Conservation (phyloP, 1,284 basidiomycete species). For the Peniophora sp. region DNA sequence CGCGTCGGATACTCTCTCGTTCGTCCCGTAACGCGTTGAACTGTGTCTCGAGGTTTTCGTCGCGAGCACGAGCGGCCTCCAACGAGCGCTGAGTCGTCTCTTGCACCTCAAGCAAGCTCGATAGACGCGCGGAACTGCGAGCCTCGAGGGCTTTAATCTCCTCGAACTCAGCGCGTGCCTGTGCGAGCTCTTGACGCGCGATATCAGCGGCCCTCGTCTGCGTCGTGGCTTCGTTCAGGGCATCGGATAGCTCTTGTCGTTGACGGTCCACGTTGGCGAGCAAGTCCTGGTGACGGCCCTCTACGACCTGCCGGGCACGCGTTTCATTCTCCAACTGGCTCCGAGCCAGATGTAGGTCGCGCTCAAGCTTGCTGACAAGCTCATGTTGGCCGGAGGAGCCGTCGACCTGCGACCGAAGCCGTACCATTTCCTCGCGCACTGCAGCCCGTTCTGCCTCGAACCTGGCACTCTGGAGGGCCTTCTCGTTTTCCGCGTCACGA, state of each 20-base stretch:
- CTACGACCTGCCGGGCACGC: conserved; percentile 50
- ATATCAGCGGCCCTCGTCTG: conserved; percentile 55
- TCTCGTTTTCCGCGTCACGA: conserved; percentile 43
- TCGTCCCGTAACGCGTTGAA: conserved; percentile 60
- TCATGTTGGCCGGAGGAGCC: conserved; percentile 37
- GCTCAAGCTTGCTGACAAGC: conserved; percentile 44
- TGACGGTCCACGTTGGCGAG: conserved; percentile 50
- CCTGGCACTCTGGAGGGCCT: conserved; percentile 40
- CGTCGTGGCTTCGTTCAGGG: conserved; percentile 61
- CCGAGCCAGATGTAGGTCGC: conserved; percentile 56
- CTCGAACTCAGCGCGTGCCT: conserved; percentile 56
- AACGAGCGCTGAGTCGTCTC: conserved; percentile 59
- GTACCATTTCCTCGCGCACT: conserved; percentile 47
- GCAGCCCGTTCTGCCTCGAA: conserved; percentile 47
- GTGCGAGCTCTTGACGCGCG: conserved; percentile 63
- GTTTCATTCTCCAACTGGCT: conserved; percentile 57
- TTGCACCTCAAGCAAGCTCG: conserved; percentile 66
- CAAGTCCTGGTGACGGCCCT: conserved; percentile 61
- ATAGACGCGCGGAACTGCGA: conserved; percentile 55
- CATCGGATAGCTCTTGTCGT: conserved; percentile 50
- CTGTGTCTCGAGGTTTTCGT: conserved; percentile 68
- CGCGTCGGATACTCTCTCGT: conserved; percentile 57
- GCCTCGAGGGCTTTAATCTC: conserved; percentile 69
- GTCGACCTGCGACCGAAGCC: conserved; percentile 35
- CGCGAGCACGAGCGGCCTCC: conserved; percentile 65